A percentile compares a stretch with the other conserved stretches of the same genome.
phyloP scores from a whole-genome alignment of 768 basidiomycete genomes.

The Trametes cinnabarina region DNA sequence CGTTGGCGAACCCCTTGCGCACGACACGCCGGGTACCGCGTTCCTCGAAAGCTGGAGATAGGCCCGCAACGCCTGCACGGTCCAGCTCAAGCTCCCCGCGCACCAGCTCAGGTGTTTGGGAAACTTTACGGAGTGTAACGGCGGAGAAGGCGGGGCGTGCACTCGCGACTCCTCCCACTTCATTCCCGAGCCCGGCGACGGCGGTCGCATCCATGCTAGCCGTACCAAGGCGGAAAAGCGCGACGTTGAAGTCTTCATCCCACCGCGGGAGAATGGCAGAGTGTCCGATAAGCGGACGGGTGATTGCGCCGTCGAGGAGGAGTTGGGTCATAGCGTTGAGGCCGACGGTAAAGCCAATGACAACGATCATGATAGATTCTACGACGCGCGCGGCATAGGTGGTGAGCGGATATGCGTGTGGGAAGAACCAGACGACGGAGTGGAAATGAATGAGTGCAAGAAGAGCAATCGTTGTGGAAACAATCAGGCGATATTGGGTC shows the following conservation, averaged over 20 bases:
- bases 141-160: slow-evolving; percentile 1
- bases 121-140: not conserved
- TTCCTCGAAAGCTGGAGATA: slow-evolving; percentile 32
- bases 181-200: slow-evolving; percentile 69
- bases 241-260: slow-evolving; percentile 74
- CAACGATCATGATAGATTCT: slow-evolving; percentile 57
- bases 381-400: slow-evolving; percentile 74
- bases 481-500: slow-evolving; percentile 66
- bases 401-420: slow-evolving; percentile 60
- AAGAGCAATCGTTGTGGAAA: slow-evolving; percentile 61
- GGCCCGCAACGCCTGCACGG: slow-evolving; percentile 41
- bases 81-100: slow-evolving; percentile 35
- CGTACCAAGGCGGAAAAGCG: slow-evolving; percentile 68
- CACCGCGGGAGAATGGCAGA: slow-evolving; percentile 46
- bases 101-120: slow-evolving; percentile 1
- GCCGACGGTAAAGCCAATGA: slow-evolving; percentile 56
- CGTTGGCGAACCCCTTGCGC: slow-evolving; percentile 47
- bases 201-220: slow-evolving; percentile 76
- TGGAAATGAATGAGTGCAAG: slow-evolving; percentile 69
- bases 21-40: slow-evolving; percentile 22
- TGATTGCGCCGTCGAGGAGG: slow-evolving; percentile 56
- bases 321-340: slow-evolving; percentile 68
- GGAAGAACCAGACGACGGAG: slow-evolving; percentile 49
- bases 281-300: slow-evolving; percentile 57
- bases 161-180: slow-evolving; percentile 54